Conservation (phyloP, 345 rosid genomes). For the Chamaenerion angustifolium region DNA sequence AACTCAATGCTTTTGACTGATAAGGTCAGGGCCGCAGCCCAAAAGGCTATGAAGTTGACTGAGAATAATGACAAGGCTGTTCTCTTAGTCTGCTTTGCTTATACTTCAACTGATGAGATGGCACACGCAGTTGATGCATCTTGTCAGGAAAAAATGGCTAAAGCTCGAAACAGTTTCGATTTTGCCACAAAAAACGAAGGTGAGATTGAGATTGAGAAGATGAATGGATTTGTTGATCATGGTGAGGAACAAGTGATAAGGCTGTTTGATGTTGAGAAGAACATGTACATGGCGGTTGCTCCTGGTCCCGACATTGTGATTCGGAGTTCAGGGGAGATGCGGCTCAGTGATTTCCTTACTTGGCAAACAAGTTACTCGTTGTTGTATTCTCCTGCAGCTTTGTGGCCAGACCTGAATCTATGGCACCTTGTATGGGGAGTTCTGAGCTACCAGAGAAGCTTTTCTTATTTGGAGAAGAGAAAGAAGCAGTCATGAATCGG, state of each 20-base stretch:
- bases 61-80: slow-evolving; percentile 21
- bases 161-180: neutral
- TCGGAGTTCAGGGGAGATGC: slow-evolving; percentile 56
- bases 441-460: slow-evolving; percentile 44
- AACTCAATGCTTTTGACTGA: slow-evolving; percentile 35
- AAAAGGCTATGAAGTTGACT: slow-evolving; percentile 51
- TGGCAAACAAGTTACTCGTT: slow-evolving; percentile 48
- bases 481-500: slow-evolving; percentile 26
- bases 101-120: slow-evolving; percentile 62
- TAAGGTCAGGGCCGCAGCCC: slow-evolving; percentile 30
- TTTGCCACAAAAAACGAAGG: too few species aligned
- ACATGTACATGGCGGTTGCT: slow-evolving; percentile 34
- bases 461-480: slow-evolving; percentile 52
- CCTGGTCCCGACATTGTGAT: slow-evolving; percentile 61
- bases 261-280: slow-evolving; percentile 30
- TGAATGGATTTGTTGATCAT: neutral
- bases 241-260: slow-evolving; percentile 9
- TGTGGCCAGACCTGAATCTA: slow-evolving; percentile 79
- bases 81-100: slow-evolving; percentile 51
- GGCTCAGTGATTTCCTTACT: slow-evolving; percentile 47
- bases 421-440: slow-evolving; percentile 56
- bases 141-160: slow-evolving; percentile 23
- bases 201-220: neutral
- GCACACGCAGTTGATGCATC: slow-evolving; percentile 54
- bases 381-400: slow-evolving; percentile 42